Conservation (phyloP, 208 protist species). For the Herpetomonas muscarum region DNA sequence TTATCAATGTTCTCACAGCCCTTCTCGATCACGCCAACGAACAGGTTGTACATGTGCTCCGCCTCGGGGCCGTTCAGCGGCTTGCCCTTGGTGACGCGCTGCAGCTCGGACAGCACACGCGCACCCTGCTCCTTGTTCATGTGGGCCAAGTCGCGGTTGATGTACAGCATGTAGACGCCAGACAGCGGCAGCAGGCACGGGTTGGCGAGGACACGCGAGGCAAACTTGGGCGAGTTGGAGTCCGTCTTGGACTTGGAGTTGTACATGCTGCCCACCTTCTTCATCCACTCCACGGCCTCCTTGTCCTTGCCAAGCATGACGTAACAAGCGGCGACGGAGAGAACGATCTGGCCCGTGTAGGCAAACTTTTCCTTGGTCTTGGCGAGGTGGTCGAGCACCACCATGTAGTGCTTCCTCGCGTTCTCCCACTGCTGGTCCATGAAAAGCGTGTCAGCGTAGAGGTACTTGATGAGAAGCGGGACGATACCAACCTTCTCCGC, state of each 20-base stretch:
- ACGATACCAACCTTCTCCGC: slow-evolving; percentile 60
- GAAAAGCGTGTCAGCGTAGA: slow-evolving; percentile 88
- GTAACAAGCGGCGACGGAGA: slow-evolving; percentile 78
- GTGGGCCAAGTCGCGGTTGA: slow-evolving; percentile 88
- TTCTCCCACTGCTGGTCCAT: slow-evolving; percentile 86
- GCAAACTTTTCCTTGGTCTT: slow-evolving; percentile 78
- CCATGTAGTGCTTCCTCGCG: slow-evolving; percentile 54
- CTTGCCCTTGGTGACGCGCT: slow-evolving; percentile 53
- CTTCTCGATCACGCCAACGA: slow-evolving; percentile 88
- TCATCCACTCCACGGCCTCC: slow-evolving; percentile 64
- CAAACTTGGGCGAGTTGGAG: slow-evolving; percentile 85
- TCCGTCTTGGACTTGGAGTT: slow-evolving; percentile 90
- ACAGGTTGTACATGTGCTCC: slow-evolving; percentile 79
- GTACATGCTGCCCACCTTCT: slow-evolving; percentile 81
- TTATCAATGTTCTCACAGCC: slow-evolving; percentile 62
- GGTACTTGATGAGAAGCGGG: slow-evolving; percentile 83
- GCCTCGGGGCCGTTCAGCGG: slow-evolving; percentile 69
- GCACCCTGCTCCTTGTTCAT: slow-evolving; percentile 81
- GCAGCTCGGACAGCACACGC: slow-evolving; percentile 61
- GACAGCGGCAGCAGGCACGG: slow-evolving; percentile 65
- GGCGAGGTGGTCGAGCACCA: slow-evolving; percentile 60
- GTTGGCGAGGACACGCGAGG: slow-evolving; percentile 69
- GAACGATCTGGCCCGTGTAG: slow-evolving; percentile 83
- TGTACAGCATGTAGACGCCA: slow-evolving; percentile 88
- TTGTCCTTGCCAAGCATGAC: slow-evolving; percentile 73